Base-by-base conservation (phyloP, 1,139 yeast species). In the Zhuliangozyma blackwelliae region DNA sequence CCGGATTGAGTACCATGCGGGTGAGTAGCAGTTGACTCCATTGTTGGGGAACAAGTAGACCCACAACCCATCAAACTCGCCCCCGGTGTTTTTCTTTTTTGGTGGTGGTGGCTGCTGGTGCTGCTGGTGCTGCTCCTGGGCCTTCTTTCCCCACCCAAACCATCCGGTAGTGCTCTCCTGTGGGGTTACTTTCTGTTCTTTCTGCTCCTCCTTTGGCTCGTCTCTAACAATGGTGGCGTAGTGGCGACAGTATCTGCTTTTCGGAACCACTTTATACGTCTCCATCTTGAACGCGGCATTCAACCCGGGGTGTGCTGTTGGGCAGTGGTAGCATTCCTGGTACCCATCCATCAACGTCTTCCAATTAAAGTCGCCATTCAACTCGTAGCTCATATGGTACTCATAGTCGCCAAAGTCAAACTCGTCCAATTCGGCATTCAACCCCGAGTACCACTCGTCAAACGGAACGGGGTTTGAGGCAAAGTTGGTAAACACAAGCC, bases 251-350 rank as follows among this genome's bases (percentile, higher is more conserved):
- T 76, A 76, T 49, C 77, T 68, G 28, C 65, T 66, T 55, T 72
- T 76, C 39, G 82, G 81, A 20, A 72, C 79, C 40, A 77, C 82
- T 45, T 75, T 72, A 54, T 77, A 77, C n/a, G 83, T 77, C 48
- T 74, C 79, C 80, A 77, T 77, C 47, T 63, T 69, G 58, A 77
- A 77, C 9, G 82, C 81, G 27, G 72, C 54, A 38, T 68, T 66
- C 42, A 77, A 61, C 7, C 82, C 82, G 3, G 82, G 82, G 48
- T 77, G 83, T 1, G 82, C 82, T 16, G 82, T 77, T 28, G 82
- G 82, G 54, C 83, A 77, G 52, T 77, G 83, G 57, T 77, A 77
- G 46, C 83, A 77, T 55, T 77, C 83, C 57, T 77, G 81, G 56
- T 77, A 77, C 3, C 83, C 83, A 50, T 77, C 83, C 81, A 77